A percentile compares a stretch with the other conserved stretches of the same genome.
phyloP scores from a whole-genome alignment of 305 asterid species.

The Rubia peregrina region DNA sequence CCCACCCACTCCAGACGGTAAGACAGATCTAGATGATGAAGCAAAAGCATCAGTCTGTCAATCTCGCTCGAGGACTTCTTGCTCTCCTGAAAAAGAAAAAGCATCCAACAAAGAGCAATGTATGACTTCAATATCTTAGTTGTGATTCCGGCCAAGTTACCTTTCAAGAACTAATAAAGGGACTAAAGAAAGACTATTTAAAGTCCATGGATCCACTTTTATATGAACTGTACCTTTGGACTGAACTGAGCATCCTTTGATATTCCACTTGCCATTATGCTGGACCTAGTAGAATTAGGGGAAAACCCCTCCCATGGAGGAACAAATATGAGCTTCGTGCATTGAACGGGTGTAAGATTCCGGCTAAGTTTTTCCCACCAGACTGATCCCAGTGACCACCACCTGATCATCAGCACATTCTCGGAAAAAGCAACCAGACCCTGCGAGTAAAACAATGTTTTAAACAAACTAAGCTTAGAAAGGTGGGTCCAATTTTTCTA shows the following conservation, averaged over 20 bases:
- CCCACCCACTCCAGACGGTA: slow-evolving; percentile 83
- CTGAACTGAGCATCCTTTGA: slow-evolving; percentile 41
- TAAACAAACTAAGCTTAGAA: neutral
- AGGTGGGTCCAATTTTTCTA: neutral
- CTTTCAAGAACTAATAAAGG: neutral
- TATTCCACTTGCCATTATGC: slow-evolving; percentile 63
- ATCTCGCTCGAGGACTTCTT: slow-evolving; percentile 43
- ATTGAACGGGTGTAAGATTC: slow-evolving; percentile 77
- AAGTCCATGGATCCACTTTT: neutral
- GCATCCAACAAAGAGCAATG: neutral
- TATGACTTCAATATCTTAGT: neutral
- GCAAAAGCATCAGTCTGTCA: slow-evolving; percentile 56
- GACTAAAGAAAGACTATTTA: neutral
- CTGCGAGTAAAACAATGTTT: slow-evolving; percentile 34
- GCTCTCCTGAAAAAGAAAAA: slow-evolving; percentile 36
- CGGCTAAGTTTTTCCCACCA: slow-evolving; percentile 99
- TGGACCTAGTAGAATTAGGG: slow-evolving; percentile 71
- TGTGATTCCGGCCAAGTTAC: neutral
- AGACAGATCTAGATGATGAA: slow-evolving; percentile 88
- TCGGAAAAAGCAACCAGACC: slow-evolving; percentile 94
- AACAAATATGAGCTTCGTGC: slow-evolving; percentile 85
- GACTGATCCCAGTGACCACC: slow-evolving; percentile 95
- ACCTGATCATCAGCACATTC: slow-evolving; percentile 83
- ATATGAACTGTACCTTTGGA: slow-evolving; percentile 46
- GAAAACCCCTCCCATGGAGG: slow-evolving; percentile 98